Conservation (phyloP, 1,284 basidiomycete species). For the Trametes sp. region DNA sequence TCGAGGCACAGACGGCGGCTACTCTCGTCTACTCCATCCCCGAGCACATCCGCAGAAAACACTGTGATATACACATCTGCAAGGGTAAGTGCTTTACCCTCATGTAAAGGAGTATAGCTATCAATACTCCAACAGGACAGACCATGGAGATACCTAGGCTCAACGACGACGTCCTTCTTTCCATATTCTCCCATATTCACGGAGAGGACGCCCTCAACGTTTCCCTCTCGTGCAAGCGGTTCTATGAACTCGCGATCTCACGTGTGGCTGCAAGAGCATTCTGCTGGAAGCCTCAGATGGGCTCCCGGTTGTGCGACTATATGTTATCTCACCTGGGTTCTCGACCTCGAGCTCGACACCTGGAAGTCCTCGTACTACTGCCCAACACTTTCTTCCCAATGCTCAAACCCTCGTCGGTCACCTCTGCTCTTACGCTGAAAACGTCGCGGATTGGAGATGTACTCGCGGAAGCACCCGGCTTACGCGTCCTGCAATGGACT, state of each 20-base stretch:
- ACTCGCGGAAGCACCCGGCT: not conserved
- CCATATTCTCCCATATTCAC: slow-evolving; percentile 1
- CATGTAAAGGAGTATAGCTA: too few species aligned
- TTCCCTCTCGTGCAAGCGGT: slow-evolving; percentile 10
- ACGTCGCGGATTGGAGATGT: not conserved
- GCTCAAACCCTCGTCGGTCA: not conserved
- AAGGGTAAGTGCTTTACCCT: too few species aligned
- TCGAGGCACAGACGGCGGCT: not conserved
- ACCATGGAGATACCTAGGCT: not conserved
- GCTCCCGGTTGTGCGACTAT: not conserved
- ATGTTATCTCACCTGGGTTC: not conserved
- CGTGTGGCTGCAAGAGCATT: slow-evolving; percentile 1
- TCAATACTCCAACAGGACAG: not conserved
- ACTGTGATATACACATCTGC: too few species aligned
- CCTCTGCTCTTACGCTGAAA: too few species aligned
- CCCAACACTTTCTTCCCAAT: too few species aligned
- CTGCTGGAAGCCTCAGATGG: not conserved
- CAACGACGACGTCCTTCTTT: slow-evolving; percentile 13
- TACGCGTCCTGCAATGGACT: not conserved
- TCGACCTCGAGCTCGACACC: not conserved
- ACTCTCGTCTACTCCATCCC: not conserved
- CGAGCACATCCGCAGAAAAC: too few species aligned
- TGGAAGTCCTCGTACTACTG: not conserved
- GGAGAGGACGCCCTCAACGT: slow-evolving; percentile 14
- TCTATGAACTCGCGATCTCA: slow-evolving; percentile 7